Conservation (phyloP, 2,329 filamentous ascomycete species). For the Exophiala sideris region DNA sequence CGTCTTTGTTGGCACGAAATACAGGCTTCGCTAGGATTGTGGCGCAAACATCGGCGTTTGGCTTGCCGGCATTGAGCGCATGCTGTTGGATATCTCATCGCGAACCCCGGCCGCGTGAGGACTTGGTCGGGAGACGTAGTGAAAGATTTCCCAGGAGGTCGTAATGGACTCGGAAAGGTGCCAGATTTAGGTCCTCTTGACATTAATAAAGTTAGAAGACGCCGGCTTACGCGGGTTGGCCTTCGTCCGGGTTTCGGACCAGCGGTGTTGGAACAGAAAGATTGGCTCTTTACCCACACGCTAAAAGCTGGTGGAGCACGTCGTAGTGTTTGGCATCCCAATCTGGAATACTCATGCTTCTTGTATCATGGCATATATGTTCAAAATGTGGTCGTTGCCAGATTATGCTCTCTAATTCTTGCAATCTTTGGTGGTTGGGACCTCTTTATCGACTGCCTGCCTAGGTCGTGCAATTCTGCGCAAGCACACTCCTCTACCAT, state of each 20-base stretch:
- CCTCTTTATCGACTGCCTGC: background rate
- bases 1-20: background rate
- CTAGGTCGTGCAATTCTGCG: background rate
- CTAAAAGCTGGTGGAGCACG: too few relatives aligned
- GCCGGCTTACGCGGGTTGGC: background rate
- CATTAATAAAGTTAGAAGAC: background rate
- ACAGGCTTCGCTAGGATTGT: background rate
- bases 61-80: constrained; percentile 1
- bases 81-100: constrained; percentile 1
- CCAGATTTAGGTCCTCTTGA: background rate
- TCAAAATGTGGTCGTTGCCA: background rate
- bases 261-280: background rate
- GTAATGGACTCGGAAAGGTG: too few relatives aligned
- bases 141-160: background rate
- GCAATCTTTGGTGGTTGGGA: too few relatives aligned
- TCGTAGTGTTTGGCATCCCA: background rate
- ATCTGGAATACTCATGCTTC: background rate
- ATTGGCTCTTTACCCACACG: background rate
- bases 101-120: too few relatives aligned
- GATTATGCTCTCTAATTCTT: background rate
- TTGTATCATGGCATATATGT: background rate
- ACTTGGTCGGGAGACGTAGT: too few relatives aligned
- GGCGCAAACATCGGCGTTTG: background rate
- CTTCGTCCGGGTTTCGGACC: background rate
- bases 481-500: background rate